phyloP scores from a whole-genome alignment of 495 filamentous ascomycete species.

The Penicillium macrosclerotiorum region DNA sequence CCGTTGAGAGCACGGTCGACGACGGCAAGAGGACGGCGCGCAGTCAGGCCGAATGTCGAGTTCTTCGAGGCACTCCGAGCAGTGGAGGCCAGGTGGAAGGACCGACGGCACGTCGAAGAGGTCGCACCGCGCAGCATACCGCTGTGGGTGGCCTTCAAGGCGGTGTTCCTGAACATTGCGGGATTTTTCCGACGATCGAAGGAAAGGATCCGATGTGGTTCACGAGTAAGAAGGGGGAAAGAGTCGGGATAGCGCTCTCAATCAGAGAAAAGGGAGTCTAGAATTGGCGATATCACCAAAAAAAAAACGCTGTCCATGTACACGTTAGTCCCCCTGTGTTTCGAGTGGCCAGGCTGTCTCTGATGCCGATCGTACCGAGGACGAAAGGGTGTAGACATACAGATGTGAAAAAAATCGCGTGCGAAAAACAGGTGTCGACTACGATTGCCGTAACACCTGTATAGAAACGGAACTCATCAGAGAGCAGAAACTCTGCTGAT shows the following conservation, averaged over 20 bases:
- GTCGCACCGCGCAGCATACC: constrained; percentile 51
- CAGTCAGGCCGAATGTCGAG: constrained; percentile 46
- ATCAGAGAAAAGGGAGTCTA: constrained; percentile 6
- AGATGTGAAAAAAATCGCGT: constrained; percentile 9
- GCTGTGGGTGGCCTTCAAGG: constrained; percentile 49
- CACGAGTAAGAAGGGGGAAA: constrained; percentile 4
- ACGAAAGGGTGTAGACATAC: constrained; percentile 15
- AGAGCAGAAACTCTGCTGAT: constrained; percentile 38
- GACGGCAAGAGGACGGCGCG: constrained; percentile 40
- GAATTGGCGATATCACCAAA: constrained; percentile 9
- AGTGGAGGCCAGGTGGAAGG: constrained; percentile 47
- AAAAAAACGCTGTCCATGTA: constrained; percentile 7
- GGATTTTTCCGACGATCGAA: constrained; percentile 28
- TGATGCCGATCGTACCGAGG: constrained; percentile 27
- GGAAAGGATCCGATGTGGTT: constrained; percentile 11
- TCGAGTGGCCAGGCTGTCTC: constrained; percentile 20
- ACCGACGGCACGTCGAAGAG: constrained; percentile 42
- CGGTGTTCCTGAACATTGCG: constrained; percentile 46
- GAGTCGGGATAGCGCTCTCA: background rate
- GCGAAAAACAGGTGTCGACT: constrained; percentile 44
- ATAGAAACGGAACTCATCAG: constrained; percentile 44
- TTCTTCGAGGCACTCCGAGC: constrained; percentile 41
- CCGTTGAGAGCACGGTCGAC: constrained; percentile 37
- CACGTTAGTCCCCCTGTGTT: constrained; percentile 10
- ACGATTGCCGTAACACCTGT: constrained; percentile 48